Evolutionary conservation across 106 monocot species (phyloP).

Genomic region (Acanthochlamys bracteata): DNA sequence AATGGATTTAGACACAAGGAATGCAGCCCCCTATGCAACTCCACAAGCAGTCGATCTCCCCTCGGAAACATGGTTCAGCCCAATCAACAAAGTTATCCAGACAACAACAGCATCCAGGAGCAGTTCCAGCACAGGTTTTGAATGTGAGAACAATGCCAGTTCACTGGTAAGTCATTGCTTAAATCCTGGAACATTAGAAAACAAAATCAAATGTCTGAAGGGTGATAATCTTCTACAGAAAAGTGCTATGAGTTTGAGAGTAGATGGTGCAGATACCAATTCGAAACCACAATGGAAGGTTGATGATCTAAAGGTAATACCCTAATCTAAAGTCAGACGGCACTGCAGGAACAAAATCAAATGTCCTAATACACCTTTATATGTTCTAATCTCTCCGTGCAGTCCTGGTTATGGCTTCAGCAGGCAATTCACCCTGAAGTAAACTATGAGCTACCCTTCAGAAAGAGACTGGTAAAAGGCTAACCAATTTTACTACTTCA

Average conservation of each 20-base stretch:
- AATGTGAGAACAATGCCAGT: not conserved
- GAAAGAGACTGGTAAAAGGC: constrained; percentile 56
- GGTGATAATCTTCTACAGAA: constrained; percentile 21
- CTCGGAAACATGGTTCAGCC: constrained; percentile 50
- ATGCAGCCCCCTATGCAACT: constrained; percentile 1
- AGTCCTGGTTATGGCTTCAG: constrained; percentile 87
- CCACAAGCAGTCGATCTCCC: constrained; percentile 22
- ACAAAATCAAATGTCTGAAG: not conserved
- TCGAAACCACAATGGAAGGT: constrained; percentile 31
- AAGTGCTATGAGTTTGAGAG: constrained; percentile 15
- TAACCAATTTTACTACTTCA: too few species aligned
- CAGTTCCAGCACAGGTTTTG: constrained; percentile 4
- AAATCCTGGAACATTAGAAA: too few species aligned
- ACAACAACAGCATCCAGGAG: constrained; percentile 12
- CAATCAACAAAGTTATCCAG: constrained; percentile 47
- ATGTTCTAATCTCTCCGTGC: constrained; percentile 1
- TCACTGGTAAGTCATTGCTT: constrained; percentile 15
- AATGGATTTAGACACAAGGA: constrained; percentile 16
- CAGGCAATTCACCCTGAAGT: constrained; percentile 76
- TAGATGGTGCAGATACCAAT: constrained; percentile 23
- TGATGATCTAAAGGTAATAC: constrained; percentile 66
- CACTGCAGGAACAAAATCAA: not conserved
- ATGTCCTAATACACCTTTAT: not conserved
- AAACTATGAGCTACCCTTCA: constrained; percentile 47
- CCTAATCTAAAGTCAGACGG: not conserved